Conservation (phyloP, 192 early-diverging fungal genomes). For the Powellomyces hirtus region DNA sequence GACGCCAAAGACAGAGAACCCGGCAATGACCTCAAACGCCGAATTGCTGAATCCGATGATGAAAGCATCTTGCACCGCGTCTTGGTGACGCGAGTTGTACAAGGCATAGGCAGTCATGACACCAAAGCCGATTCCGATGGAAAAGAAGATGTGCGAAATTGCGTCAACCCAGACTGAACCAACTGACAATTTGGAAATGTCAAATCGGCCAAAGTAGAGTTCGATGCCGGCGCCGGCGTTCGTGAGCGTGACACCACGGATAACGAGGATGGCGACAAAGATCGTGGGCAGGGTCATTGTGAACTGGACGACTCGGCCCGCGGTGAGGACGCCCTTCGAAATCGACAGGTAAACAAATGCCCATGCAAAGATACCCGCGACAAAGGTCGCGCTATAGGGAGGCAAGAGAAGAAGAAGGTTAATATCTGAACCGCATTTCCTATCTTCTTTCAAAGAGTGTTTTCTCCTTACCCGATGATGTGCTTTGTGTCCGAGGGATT, state of each 20-base stretch:
- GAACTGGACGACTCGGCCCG: slow-evolving; percentile 1
- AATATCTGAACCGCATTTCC: too few species aligned
- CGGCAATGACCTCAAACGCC: not conserved
- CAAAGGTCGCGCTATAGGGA: not conserved
- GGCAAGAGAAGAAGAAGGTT: too few species aligned
- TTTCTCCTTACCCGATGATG: too few species aligned
- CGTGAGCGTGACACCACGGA: not conserved
- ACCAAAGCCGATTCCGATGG: not conserved
- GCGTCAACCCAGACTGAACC: not conserved
- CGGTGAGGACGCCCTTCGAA: slow-evolving; percentile 5
- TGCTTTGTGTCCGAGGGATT: not conserved
- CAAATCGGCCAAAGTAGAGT: slow-evolving; percentile 8
- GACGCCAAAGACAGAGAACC: not conserved
- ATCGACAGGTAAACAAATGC: not conserved
- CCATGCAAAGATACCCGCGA: not conserved
- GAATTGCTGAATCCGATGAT: slow-evolving; percentile 4
- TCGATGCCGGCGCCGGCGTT: slow-evolving; percentile 4
- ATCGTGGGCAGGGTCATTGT: not conserved
- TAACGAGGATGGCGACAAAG: not conserved
- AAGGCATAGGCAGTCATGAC: slow-evolving; percentile 1
- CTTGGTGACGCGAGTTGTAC: not conserved
- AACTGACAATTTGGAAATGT: not conserved
- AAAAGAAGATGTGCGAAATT: slow-evolving; percentile 4
- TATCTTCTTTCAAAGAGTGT: too few species aligned
- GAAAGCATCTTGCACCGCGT: slow-evolving; percentile 1